phyloP scores from a whole-genome alignment of 2,329 filamentous ascomycete genomes.

The Lachnellula cervina region DNA sequence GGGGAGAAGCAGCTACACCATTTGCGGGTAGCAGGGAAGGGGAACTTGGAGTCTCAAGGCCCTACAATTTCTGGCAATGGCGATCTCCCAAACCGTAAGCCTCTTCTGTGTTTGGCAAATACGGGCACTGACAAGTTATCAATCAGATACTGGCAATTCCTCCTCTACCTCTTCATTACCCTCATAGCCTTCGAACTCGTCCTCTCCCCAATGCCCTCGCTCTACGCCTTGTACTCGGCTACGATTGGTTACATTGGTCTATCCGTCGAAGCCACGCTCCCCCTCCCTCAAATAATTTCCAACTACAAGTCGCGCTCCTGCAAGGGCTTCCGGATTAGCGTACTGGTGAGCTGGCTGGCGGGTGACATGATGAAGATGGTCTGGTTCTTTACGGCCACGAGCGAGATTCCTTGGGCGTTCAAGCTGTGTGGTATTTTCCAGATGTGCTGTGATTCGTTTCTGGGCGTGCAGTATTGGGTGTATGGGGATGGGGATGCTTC shows the following conservation, averaged over 20 bases:
- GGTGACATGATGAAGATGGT: slow-evolving; percentile 86
- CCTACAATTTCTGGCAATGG: slow-evolving; percentile 84
- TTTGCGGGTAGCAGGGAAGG: slow-evolving; percentile 46
- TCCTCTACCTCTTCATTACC: slow-evolving; percentile 60
- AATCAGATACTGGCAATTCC: slow-evolving; percentile 71
- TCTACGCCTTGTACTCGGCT: slow-evolving; percentile 63
- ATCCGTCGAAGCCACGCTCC: slow-evolving; percentile 74
- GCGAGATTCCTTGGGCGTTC: slow-evolving; percentile 70
- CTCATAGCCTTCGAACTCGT: slow-evolving; percentile 64
- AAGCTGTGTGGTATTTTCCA: slow-evolving; percentile 81
- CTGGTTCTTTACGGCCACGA: slow-evolving; percentile 70
- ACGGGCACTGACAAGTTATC: slow-evolving; percentile 3
- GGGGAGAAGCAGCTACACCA: slow-evolving; percentile 55
- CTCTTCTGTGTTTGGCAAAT: neutral
- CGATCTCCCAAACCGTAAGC: slow-evolving; percentile 59
- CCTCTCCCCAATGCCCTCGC: slow-evolving; percentile 49
- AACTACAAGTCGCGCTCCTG: slow-evolving; percentile 66
- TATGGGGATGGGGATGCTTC: slow-evolving; percentile 50
- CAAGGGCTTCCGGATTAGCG: slow-evolving; percentile 71
- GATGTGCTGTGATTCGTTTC: slow-evolving; percentile 67
- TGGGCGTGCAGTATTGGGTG: slow-evolving; percentile 70
- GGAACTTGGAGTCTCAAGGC: slow-evolving; percentile 44
- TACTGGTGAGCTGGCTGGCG: slow-evolving; percentile 71
- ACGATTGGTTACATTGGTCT: slow-evolving; percentile 72
- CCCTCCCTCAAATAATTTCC: slow-evolving; percentile 70